Conservation (phyloP, 73 alveolate species). For the Tetrahymena thermophila region DNA sequence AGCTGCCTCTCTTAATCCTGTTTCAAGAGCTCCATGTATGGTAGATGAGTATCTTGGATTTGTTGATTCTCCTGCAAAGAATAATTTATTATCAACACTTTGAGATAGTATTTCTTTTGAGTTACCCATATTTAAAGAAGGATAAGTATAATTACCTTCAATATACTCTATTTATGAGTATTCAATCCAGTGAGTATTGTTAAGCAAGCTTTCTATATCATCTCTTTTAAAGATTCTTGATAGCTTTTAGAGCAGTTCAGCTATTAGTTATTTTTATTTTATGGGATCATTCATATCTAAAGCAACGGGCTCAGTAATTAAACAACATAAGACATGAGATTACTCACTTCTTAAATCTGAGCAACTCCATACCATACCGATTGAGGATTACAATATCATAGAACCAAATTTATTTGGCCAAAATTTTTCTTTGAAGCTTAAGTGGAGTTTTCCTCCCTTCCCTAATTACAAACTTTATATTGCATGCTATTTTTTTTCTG, state of each 20-base stretch:
- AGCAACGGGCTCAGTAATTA: neutral
- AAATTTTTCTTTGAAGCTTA: neutral
- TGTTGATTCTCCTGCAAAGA: slow-evolving; percentile 44
- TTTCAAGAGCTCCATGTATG: neutral
- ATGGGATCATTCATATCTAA: neutral
- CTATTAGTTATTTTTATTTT: neutral
- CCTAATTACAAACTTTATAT: neutral
- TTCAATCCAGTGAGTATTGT: neutral
- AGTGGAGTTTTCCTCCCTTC: neutral
- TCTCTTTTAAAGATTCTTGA: neutral
- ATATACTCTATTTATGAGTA: neutral
- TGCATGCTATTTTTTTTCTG: neutral
- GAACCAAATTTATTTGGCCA: neutral
- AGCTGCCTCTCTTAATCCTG: neutral
- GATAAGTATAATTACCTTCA: neutral
- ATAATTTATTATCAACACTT: slow-evolving; percentile 5
- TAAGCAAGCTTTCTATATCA: neutral
- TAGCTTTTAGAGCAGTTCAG: neutral
- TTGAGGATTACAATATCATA: neutral
- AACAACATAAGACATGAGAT: neutral
- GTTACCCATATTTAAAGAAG: neutral
- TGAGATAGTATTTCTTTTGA: neutral
- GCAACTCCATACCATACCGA: neutral
- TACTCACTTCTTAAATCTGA: neutral
- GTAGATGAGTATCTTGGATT: neutral